Evolutionary conservation across 75 land plant genomes (phyloP).

Genomic region (Pinus albicaulis): DNA sequence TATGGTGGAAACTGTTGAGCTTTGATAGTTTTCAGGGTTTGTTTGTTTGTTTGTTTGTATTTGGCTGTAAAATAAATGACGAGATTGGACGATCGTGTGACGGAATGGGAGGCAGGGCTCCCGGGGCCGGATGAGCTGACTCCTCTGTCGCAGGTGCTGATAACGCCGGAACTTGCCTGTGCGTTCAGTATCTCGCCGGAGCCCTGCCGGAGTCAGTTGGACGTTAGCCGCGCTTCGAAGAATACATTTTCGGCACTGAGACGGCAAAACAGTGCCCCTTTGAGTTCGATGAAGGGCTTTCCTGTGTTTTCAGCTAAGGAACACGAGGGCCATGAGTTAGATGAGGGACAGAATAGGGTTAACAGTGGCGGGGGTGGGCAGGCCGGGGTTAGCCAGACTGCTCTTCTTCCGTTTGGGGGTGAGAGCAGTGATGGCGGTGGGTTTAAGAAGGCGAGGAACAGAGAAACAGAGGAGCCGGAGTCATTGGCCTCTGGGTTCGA

Average conservation of each 20-base stretch:
- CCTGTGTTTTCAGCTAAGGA: too few species aligned
- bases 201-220: conserved; percentile 30
- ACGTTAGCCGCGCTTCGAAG: conserved; percentile 62
- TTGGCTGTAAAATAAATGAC: background rate
- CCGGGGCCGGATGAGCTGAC: conserved; percentile 63
- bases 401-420: background rate
- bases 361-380: too few species aligned
- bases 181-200: conserved; percentile 81
- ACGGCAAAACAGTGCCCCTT: conserved; percentile 11
- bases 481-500: conserved; percentile 14
- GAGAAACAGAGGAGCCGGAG: conserved; percentile 28
- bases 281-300: background rate
- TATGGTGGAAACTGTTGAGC: too few species aligned
- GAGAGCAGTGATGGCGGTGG: background rate
- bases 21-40: too few species aligned
- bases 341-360: too few species aligned
- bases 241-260: conserved; percentile 34
- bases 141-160: conserved; percentile 61
- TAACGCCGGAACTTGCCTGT: conserved; percentile 73
- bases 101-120: conserved; percentile 76
- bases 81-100: conserved; percentile 15
- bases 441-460: background rate
- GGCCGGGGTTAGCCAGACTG: background rate
- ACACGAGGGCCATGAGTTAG: too few species aligned
- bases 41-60: too few species aligned